These are phyloP conservation scores for Linnemannia zychae DNA, from an alignment of 192 early-diverging fungal genomes.

Conservation along the genomic window DNA sequence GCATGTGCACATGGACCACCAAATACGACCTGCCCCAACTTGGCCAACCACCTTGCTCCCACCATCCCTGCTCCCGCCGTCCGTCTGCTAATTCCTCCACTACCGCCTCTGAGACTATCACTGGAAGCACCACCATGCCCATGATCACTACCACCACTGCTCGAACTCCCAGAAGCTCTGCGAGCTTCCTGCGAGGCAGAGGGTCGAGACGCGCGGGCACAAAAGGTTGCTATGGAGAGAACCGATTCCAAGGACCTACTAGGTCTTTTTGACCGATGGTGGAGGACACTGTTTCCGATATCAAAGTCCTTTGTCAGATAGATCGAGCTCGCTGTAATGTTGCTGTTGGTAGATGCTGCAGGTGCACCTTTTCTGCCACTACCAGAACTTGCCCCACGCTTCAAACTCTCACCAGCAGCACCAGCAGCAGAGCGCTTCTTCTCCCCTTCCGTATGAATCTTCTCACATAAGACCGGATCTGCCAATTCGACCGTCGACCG, in stretches of 20 bases:
- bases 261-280: slow-evolving; percentile 11
- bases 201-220: slow-evolving; percentile 27
- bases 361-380: neutral
- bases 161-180: neutral
- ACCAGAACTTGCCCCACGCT: no score
- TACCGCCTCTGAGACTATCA: neutral
- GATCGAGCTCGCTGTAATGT: neutral
- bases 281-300: slow-evolving; percentile 35
- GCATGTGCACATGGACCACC: slow-evolving; percentile 30
- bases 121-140: neutral
- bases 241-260: slow-evolving; percentile 11
- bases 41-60: slow-evolving; percentile 31
- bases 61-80: neutral
- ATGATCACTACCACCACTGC: neutral
- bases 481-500: slow-evolving; percentile 21
- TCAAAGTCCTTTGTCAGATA: slow-evolving; percentile 33
- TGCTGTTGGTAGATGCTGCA: neutral
- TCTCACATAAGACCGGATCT: slow-evolving; percentile 35
- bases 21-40: slow-evolving; percentile 47
- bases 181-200: neutral
- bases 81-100: neutral
- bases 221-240: slow-evolving; percentile 27
- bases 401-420: neutral
- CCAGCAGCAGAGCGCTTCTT: neutral
- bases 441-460: slow-evolving; percentile 43